These are phyloP conservation scores for Rhizopogon vesiculosus DNA, from an alignment of 768 basidiomycete species.

Conservation along the genomic window DNA sequence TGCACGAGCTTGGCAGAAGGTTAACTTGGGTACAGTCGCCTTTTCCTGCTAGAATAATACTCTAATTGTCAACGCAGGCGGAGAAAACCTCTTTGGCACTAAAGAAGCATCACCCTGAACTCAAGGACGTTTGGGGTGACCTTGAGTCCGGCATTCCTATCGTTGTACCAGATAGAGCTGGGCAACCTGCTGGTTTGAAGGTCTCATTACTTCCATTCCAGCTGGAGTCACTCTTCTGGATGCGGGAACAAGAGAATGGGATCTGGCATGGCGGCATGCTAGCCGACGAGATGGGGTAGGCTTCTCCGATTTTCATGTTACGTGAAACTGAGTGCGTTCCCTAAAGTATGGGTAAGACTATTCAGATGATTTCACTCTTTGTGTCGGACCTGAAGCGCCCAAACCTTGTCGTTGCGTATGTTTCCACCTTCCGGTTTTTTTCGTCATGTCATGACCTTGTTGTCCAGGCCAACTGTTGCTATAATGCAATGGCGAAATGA, in stretches of 20 bases:
- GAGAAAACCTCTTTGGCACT: conserved; percentile 66
- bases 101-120: conserved; percentile 71
- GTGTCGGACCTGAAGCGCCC: conserved; percentile 75
- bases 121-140: conserved; percentile 85
- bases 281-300: conserved; percentile 92
- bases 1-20: conserved; percentile 60
- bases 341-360: conserved; percentile 87
- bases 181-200: conserved; percentile 81
- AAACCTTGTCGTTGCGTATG: conserved; percentile 89
- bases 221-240: conserved; percentile 92
- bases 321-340: conserved; percentile 5
- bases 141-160: conserved; percentile 59
- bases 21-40: conserved; percentile 57
- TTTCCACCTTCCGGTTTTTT: conserved; percentile 7
- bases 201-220: conserved; percentile 91
- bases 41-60: conserved; percentile 6
- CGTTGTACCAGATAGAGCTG: conserved; percentile 61
- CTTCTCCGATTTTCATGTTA: conserved; percentile 5
- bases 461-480: conserved; percentile 42
- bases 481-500: conserved; percentile 91
- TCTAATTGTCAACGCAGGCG: conserved; percentile 40
- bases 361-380: conserved; percentile 91
- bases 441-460: background rate
- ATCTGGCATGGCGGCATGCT: conserved; percentile 91
- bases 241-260: conserved; percentile 87